Percentiles rank a stretch among this genome's conserved stretches.
These are phyloP conservation scores for Trametes cubensis DNA, from an alignment of 768 basidiomycete genomes.

Conservation along the genomic window DNA sequence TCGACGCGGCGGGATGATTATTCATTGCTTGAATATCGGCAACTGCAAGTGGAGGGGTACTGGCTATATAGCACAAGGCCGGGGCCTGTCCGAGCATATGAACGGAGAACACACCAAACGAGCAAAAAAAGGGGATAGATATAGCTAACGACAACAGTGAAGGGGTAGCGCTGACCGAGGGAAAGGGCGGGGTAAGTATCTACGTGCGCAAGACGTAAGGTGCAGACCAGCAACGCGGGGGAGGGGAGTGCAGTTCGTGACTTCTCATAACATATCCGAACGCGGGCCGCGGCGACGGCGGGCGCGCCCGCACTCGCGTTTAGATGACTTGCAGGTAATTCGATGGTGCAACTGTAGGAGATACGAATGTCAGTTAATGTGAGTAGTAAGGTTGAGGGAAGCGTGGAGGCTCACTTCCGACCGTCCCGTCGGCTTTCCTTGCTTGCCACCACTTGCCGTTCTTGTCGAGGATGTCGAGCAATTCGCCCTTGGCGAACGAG, in stretches of 20 bases:
- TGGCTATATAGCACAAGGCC: conserved; percentile 14
- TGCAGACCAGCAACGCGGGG: conserved; percentile 8
- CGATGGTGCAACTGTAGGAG: conserved; percentile 72
- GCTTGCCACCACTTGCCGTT: conserved; percentile 95
- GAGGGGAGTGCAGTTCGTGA: conserved; percentile 20
- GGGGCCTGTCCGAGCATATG: conserved; percentile 16
- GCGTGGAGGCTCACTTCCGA: conserved; percentile 70
- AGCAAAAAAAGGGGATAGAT: conserved; percentile 15
- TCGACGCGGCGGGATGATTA: neutral
- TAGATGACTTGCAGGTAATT: conserved; percentile 80
- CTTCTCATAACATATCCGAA: conserved; percentile 30
- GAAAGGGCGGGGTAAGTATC: conserved; percentile 9
- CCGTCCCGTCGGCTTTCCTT: conserved; percentile 69
- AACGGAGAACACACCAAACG: conserved; percentile 2
- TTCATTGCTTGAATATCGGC: conserved; percentile 13
- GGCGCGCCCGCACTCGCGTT: conserved; percentile 13
- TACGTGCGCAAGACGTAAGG: conserved; percentile 10
- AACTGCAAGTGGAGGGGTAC: too few species aligned
- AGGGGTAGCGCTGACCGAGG: conserved; percentile 10
- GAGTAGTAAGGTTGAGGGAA: neutral
- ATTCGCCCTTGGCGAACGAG: conserved; percentile 88
- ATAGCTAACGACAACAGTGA: conserved; percentile 19
- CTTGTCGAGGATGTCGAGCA: conserved; percentile 91
- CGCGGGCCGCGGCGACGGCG: conserved; percentile 12
- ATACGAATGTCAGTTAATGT: neutral